Evolutionary conservation across 2,329 filamentous ascomycete genomes (phyloP).

Genomic region (Colletotrichum neosansevieriae): DNA sequence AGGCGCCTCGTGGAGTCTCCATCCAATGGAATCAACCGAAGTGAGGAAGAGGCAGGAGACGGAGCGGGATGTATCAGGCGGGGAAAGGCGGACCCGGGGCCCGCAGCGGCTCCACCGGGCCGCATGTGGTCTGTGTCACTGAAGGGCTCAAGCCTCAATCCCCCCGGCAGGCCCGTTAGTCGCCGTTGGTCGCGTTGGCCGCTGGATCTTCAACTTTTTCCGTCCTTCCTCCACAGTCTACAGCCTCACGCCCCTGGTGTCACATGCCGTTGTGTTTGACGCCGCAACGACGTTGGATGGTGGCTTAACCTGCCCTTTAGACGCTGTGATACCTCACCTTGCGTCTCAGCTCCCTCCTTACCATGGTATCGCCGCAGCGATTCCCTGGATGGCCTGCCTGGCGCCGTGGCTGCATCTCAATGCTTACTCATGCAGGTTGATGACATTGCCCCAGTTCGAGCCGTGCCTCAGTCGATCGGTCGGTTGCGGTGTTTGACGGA

Average conservation of each 20-base stretch:
- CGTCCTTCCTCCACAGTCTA: too few relatives aligned
- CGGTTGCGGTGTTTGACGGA: conserved; percentile 11
- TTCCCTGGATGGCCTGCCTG: neutral
- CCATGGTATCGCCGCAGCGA: too few relatives aligned
- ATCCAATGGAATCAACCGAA: neutral
- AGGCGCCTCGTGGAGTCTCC: neutral
- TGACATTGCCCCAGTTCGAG: too few relatives aligned
- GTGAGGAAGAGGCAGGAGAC: neutral
- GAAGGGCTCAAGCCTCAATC: neutral
- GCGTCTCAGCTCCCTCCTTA: neutral
- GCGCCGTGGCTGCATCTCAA: neutral
- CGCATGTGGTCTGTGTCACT: conserved; percentile 20
- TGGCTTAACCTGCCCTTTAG: too few relatives aligned
- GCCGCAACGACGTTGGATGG: too few relatives aligned
- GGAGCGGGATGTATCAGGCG: neutral
- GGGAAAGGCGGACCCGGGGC: conserved; percentile 7
- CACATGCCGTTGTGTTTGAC: too few relatives aligned
- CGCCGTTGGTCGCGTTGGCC: neutral
- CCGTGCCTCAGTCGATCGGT: too few relatives aligned
- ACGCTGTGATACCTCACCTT: conserved; percentile 1
- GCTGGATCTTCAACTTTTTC: neutral
- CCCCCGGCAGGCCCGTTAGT: neutral
- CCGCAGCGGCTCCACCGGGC: conserved; percentile 10
- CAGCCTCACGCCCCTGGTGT: too few relatives aligned
- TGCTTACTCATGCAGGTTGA: too few relatives aligned